phyloP scores from a whole-genome alignment of 331 rosid species.

The Prunus yedoensis region DNA sequence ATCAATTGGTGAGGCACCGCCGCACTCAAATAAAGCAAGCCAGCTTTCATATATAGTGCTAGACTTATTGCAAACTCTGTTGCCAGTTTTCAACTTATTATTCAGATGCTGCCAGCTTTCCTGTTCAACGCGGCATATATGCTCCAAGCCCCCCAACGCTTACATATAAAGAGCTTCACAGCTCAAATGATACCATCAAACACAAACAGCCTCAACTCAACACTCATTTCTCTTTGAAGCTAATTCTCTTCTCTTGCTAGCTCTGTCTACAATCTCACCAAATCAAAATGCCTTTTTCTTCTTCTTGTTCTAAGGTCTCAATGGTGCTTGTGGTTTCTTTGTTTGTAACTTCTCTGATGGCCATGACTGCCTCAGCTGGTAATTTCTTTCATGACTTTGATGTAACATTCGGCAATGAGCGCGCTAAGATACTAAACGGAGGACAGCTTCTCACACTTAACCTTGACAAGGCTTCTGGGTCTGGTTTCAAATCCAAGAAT shows the following conservation, averaged over 20 bases:
- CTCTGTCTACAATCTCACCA: not conserved
- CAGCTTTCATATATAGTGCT: too few relatives aligned
- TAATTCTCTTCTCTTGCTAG: not conserved
- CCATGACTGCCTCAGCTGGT: slow-evolving; percentile 24
- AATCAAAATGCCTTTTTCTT: not conserved
- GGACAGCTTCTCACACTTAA: slow-evolving; percentile 35
- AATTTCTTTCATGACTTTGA: slow-evolving; percentile 40
- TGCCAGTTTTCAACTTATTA: not conserved
- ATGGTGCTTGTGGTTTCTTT: not conserved
- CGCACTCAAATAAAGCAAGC: not conserved
- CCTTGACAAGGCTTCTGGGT: slow-evolving; percentile 43
- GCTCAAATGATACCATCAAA: not conserved
- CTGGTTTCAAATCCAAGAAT: slow-evolving; percentile 43
- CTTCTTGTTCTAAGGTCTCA: not conserved
- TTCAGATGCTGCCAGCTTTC: not conserved
- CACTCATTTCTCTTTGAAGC: not conserved
- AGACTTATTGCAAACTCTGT: not conserved
- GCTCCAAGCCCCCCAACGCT: not conserved
- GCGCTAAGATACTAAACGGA: slow-evolving; percentile 31
- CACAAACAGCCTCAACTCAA: not conserved
- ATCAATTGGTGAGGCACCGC: not conserved
- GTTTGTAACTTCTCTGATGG: slow-evolving; percentile 11
- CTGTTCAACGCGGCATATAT: slow-evolving; percentile 3
- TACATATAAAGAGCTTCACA: not conserved
- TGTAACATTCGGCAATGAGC: slow-evolving; percentile 31